Evolutionary conservation across 345 rosid genomes (phyloP).

Genomic region (Citropsis articulata): DNA sequence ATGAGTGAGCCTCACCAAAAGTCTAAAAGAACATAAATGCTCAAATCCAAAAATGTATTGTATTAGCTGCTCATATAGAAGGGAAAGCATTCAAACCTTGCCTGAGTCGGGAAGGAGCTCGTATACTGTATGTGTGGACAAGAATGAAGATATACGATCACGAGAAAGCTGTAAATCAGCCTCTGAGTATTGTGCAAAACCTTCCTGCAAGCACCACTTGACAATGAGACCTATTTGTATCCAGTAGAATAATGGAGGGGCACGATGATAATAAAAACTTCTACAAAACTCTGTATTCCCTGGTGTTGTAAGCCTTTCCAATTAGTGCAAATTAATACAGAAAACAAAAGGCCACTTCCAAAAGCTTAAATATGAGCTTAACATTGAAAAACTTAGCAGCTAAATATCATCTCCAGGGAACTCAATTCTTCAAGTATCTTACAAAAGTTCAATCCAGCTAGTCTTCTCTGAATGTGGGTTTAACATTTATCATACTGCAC

Average conservation of each 20-base stretch:
- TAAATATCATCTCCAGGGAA: not conserved
- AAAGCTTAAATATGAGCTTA: not conserved
- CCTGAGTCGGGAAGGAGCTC: conserved; percentile 97
- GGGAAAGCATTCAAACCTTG: conserved; percentile 73
- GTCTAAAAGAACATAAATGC: not conserved
- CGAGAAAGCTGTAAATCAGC: conserved; percentile 74
- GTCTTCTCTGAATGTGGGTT: not conserved
- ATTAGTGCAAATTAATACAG: not conserved
- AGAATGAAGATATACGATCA: conserved; percentile 58
- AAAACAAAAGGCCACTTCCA: not conserved
- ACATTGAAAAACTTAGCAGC: conserved; percentile 5
- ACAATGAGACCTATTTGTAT: conserved; percentile 11
- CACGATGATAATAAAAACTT: not conserved
- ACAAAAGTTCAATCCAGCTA: not conserved
- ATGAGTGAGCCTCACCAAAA: not conserved
- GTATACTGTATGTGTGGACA: conserved; percentile 76
- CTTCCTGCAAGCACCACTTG: conserved; percentile 43
- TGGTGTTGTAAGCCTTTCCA: not conserved
- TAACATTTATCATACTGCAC: not conserved
- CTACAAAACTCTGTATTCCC: not conserved
- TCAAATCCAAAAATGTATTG: conserved; percentile 5
- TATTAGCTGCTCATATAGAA: conserved; percentile 22
- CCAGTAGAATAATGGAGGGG: not conserved
- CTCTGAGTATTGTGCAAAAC: conserved; percentile 51
- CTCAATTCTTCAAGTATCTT: not conserved